Percentiles rank a stretch among this genome's conserved stretches.
phyloP scores from a whole-genome alignment of 2,329 filamentous ascomycete species.

The Talaromyces sp. region DNA sequence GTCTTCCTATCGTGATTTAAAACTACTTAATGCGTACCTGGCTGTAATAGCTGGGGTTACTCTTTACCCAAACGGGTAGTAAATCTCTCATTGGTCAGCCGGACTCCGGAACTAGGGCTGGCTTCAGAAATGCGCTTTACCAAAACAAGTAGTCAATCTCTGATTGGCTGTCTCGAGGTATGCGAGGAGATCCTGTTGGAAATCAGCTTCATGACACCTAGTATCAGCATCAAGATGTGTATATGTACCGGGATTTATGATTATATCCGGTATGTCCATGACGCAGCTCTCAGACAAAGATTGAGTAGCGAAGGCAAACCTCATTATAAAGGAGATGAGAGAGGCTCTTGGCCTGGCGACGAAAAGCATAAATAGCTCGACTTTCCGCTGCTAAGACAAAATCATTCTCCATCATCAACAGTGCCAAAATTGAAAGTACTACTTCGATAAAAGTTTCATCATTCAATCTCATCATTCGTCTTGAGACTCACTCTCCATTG shows the following conservation, averaged over 20 bases:
- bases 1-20: background rate
- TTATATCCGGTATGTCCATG: constrained; percentile 13
- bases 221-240: background rate
- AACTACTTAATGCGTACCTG: background rate
- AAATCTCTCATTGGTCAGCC: constrained; percentile 3
- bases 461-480: no score
- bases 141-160: constrained; percentile 9
- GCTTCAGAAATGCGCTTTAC: background rate
- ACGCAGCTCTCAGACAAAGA: background rate
- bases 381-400: background rate
- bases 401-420: background rate
- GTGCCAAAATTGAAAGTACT: background rate
- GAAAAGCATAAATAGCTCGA: constrained; percentile 3
- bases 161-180: constrained; percentile 3
- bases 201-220: background rate
- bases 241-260: background rate
- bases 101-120: background rate
- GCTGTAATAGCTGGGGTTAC: background rate
- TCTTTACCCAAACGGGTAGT: background rate
- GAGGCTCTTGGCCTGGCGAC: background rate
- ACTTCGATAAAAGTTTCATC: background rate
- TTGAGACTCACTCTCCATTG: background rate
- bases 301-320: background rate
- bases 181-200: background rate
- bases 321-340: background rate